Evolutionary conservation across 139 green algal genomes (phyloP).

Genomic region (Chlamydomonas asymmetrica): DNA sequence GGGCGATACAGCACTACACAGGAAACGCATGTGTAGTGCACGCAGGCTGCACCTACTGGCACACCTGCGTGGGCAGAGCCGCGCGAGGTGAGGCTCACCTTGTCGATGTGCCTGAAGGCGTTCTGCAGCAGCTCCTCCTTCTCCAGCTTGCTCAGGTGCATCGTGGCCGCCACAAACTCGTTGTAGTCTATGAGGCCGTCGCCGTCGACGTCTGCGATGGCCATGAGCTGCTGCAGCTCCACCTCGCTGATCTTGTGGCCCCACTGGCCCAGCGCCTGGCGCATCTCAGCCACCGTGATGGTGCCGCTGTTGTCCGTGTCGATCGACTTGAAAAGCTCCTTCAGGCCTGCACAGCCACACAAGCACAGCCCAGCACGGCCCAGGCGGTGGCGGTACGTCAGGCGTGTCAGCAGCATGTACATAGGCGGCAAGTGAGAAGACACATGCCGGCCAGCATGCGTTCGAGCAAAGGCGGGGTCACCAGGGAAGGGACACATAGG

Average conservation of each 20-base stretch:
- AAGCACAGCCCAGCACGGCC: too few relatives aligned
- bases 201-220: conserved; percentile 79
- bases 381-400: too few relatives aligned
- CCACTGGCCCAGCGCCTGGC: conserved; percentile 66
- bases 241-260: conserved; percentile 66
- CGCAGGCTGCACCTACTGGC: too few relatives aligned
- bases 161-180: conserved; percentile 81
- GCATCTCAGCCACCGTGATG: conserved; percentile 81
- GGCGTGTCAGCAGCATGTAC: too few relatives aligned
- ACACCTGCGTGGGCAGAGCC: too few relatives aligned
- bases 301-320: conserved; percentile 75
- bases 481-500: too few relatives aligned
- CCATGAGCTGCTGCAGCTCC: conserved; percentile 80
- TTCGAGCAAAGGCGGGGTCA: too few relatives aligned
- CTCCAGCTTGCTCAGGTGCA: conserved; percentile 83
- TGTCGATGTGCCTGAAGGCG: conserved; percentile 59
- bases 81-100: too few relatives aligned
- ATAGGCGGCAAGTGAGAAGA: too few relatives aligned
- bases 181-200: conserved; percentile 93
- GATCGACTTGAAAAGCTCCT: conserved; percentile 80
- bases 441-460: too few relatives aligned
- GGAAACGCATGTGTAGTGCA: too few relatives aligned
- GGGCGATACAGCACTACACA: too few relatives aligned
- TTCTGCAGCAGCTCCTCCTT: conserved; percentile 81
- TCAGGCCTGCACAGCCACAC: conserved; percentile 62